These are phyloP conservation scores for Fraxinus quadrangulata DNA, from an alignment of 257 asterid genomes.

Conservation along the genomic window DNA sequence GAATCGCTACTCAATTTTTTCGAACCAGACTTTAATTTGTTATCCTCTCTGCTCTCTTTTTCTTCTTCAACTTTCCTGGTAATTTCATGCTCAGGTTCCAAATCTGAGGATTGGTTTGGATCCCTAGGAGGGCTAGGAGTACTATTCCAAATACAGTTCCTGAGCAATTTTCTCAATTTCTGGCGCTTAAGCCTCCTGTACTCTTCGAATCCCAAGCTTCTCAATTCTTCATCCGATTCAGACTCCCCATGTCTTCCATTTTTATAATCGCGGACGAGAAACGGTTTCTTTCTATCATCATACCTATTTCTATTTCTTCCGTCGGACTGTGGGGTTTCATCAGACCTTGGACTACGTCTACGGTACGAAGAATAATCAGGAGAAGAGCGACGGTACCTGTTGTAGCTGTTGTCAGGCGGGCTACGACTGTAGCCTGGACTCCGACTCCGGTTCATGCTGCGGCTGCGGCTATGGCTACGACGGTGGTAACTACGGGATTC, in stretches of 20 bases:
- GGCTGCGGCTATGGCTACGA: constrained; percentile 28
- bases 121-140: constrained; percentile 96
- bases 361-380: constrained; percentile 66
- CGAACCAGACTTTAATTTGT: constrained; percentile 23
- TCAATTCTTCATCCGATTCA: constrained; percentile 85
- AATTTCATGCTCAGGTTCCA: constrained; percentile 44
- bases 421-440: constrained; percentile 51
- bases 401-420: constrained; percentile 36
- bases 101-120: constrained; percentile 51
- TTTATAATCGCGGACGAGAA: constrained; percentile 63
- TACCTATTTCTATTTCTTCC: constrained; percentile 29
- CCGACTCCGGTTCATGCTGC: constrained; percentile 33
- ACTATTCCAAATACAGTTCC: constrained; percentile 61
- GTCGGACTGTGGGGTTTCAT: constrained; percentile 31
- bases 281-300: constrained; percentile 41
- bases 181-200: constrained; percentile 81
- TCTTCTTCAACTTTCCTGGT: constrained; percentile 33
- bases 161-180: constrained; percentile 63
- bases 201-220: constrained; percentile 64
- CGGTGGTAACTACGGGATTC: constrained; percentile 39
- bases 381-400: constrained; percentile 61
- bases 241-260: constrained; percentile 45
- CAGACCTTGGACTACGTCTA: constrained; percentile 24
- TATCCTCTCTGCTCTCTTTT: constrained; percentile 27
- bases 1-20: constrained; percentile 11